phyloP scores from a whole-genome alignment of 345 rosid genomes.

The Populus alba region DNA sequence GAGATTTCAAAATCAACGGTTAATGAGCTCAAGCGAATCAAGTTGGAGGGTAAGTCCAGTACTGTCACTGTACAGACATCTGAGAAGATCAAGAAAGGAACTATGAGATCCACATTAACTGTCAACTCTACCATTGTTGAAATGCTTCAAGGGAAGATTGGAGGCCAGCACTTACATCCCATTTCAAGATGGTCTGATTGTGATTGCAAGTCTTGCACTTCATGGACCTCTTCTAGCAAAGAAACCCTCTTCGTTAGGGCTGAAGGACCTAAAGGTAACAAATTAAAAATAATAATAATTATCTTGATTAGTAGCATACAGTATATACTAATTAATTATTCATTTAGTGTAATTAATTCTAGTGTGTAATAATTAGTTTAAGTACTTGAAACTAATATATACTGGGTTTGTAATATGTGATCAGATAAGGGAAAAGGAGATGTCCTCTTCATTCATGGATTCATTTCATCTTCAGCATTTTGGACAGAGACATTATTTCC shows the following conservation, averaged over 20 bases:
- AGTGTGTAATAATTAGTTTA: not conserved
- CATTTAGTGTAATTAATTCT: not conserved
- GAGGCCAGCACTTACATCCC: slow-evolving; percentile 31
- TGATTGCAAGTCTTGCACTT: slow-evolving; percentile 69
- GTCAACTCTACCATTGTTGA: slow-evolving; percentile 68
- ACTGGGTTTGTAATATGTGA: not conserved
- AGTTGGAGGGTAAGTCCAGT: slow-evolving; percentile 23
- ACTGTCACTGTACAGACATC: slow-evolving; percentile 24
- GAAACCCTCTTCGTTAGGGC: slow-evolving; percentile 73
- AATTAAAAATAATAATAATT: not conserved
- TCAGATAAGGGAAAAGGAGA: slow-evolving; percentile 62
- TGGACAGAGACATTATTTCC: slow-evolving; percentile 98
- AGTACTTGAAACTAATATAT: no score
- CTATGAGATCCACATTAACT: slow-evolving; percentile 39
- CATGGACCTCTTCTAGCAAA: slow-evolving; percentile 59
- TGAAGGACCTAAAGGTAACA: slow-evolving; percentile 43
- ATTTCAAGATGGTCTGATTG: slow-evolving; percentile 95
- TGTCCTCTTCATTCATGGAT: slow-evolving; percentile 95
- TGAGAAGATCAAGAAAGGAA: slow-evolving; percentile 32
- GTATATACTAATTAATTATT: no score
- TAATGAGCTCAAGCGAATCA: slow-evolving; percentile 19
- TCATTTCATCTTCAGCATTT: slow-evolving; percentile 91
- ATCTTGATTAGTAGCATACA: not conserved
- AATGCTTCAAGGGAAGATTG: slow-evolving; percentile 55
- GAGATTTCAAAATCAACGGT: slow-evolving; percentile 36